Percentiles rank a stretch among this genome's conserved stretches.
Evolutionary conservation across 2,329 filamentous ascomycete species (phyloP).

Genomic region (Colletotrichum nymphaeae): DNA sequence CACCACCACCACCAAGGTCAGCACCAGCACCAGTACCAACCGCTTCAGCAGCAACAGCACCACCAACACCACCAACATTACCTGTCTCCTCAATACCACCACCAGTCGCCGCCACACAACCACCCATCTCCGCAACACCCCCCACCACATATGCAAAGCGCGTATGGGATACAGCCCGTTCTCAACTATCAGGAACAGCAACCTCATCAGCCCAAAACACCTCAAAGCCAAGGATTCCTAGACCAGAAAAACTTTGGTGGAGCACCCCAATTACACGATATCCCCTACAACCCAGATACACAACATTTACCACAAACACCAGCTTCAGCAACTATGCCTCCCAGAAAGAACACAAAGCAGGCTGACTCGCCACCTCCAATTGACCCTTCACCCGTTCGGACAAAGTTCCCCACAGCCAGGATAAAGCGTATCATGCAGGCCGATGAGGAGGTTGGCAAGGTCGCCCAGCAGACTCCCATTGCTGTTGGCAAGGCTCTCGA

Average conservation of each 20-base stretch:
- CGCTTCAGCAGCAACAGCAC: slow-evolving; percentile 45
- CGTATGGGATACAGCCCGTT: slow-evolving; percentile 26
- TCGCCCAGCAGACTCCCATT: slow-evolving; percentile 96
- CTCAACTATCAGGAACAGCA: slow-evolving; percentile 25
- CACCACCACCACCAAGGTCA: slow-evolving; percentile 44
- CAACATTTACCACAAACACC: slow-evolving; percentile 37
- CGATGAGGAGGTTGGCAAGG: slow-evolving; percentile 98
- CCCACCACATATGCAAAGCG: slow-evolving; percentile 22
- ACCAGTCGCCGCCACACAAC: slow-evolving; percentile 38
- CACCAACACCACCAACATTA: slow-evolving; percentile 40
- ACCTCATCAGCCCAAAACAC: slow-evolving; percentile 25
- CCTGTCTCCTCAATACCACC: slow-evolving; percentile 38
- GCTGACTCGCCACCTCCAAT: slow-evolving; percentile 53
- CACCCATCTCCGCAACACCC: slow-evolving; percentile 37
- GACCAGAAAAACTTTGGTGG: slow-evolving; percentile 18
- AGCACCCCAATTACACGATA: slow-evolving; percentile 29
- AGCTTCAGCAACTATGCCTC: slow-evolving; percentile 48
- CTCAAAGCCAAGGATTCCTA: slow-evolving; percentile 27
- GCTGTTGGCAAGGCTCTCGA: slow-evolving; percentile 96
- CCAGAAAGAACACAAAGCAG: slow-evolving; percentile 50
- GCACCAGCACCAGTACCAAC: slow-evolving; percentile 42
- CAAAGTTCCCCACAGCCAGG: slow-evolving; percentile 95
- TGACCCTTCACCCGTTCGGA: slow-evolving; percentile 81
- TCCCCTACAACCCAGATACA: slow-evolving; percentile 17
- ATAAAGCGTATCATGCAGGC: slow-evolving; percentile 99